Base-by-base conservation (phyloP, 345 rosid genomes). In the Pelargonium nanum region DNA sequence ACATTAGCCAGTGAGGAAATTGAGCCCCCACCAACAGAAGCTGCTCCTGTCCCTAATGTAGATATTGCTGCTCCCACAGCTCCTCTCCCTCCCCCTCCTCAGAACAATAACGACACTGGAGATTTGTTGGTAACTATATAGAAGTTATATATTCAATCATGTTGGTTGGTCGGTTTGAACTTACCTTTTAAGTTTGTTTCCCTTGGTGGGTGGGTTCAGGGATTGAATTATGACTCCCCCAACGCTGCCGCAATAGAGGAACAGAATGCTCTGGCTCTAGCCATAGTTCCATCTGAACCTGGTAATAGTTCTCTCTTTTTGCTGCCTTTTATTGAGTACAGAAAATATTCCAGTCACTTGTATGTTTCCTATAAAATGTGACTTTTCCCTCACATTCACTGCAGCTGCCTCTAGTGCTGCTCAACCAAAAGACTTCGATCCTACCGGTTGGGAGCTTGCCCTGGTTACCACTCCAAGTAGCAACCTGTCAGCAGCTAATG, bases 401-500 rank as follows among this genome's bases (percentile, higher is more conserved):
- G 71, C 88, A 55, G 76, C 81, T 59, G 74, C 68, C 67, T 65
- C 86, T 55, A 71, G 68, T 62, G 75, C 85, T 71, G 72, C 67
- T 70, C 85, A 81, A 72, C 15, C 78, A 63, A 83, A 69, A 62
- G 81, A 83, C 67, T 88, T 84, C 59, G 93, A 88, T 77, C 93
- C 99, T 56, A 62, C 83, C 56, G 97, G 99, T 63, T 94, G 97
- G 99, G 97, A 90, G 67, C 91, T 94, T 69, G 91, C 97, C 24
- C 78, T 90, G 59, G 93, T 94, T 62, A 68, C 81, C 17, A 79
- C 96, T 45, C 91, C 96, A 26, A 82, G 96, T 72, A 69, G 67
- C 19, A 68, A 88, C 70, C 82, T 89, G 58, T 90, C 99, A 73
- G 61, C 96, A 22, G 75, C 70, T 69, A 94, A 68, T 26, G 97